These are phyloP conservation scores for Castanea mollissima DNA, from an alignment of 306 rosid species.

Conservation along the genomic window DNA sequence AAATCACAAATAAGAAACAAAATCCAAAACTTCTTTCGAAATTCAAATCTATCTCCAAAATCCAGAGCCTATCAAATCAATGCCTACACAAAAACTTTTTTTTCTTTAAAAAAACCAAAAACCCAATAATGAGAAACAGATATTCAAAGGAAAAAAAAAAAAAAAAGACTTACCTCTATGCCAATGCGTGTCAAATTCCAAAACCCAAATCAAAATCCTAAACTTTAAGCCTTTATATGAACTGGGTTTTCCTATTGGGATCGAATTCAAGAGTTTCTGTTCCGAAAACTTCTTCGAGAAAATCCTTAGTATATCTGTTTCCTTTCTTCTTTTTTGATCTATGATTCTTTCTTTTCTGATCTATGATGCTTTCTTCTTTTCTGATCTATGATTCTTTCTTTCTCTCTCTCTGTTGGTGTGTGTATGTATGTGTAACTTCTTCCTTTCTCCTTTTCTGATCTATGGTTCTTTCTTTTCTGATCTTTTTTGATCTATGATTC, in stretches of 20 bases:
- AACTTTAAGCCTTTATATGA: background rate
- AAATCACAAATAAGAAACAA: background rate
- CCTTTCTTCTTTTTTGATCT: too few species aligned
- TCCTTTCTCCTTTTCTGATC: too few species aligned
- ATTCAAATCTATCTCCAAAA: background rate
- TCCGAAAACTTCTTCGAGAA: background rate
- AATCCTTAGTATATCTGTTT: background rate
- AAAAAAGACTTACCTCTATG: background rate
- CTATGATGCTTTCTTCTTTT: too few species aligned
- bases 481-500: too few species aligned
- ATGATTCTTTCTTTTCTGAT: too few species aligned
- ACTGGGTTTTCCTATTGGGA: background rate
- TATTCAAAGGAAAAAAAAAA: background rate
- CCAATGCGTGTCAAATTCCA: background rate
- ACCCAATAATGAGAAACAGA: background rate
- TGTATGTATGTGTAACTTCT: too few species aligned
- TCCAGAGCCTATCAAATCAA: background rate
- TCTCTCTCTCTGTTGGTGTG: too few species aligned
- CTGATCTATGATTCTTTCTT: too few species aligned
- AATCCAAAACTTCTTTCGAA: background rate
- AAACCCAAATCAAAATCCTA: slow-evolving; percentile 1
- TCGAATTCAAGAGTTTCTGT: background rate
- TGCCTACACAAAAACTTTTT: background rate
- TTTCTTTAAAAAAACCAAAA: background rate
- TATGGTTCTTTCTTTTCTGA: too few species aligned